Evolutionary conservation across 1,139 yeast genomes (phyloP), one percentile per base, ranked within the genome.

Genomic region (Hemisphaericaspora lyxosophila): DNA sequence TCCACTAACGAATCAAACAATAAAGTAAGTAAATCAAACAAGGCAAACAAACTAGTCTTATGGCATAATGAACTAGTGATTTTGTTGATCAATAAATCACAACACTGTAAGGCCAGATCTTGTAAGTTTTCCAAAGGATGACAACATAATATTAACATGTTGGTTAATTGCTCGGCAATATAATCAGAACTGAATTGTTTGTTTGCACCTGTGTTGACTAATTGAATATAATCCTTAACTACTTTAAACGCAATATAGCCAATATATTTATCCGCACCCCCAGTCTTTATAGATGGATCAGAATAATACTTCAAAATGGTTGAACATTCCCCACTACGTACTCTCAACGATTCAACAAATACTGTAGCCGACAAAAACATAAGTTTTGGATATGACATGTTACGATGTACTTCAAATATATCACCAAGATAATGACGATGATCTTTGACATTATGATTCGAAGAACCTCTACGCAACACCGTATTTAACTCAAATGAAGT

Each of bases 401-500:
- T 67, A 39, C 83, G 60, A 35, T 69, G 73, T 14, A 73, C 66
- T 45, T 76, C 82, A 46, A 74, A 68, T 9, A 73, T 60, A 29
- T 68, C 72, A 24, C 75, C 78, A 38, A 76, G 59, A 28, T 78
- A 73, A 35, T 75, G 82, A 45, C 79, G 80, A 57, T 88, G 96
- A 43, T 82, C 80, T 57, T 82, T 85, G 34, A 85, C 83, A 43
- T 86, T 86, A 43, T 82, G 83, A 53, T 85, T 85, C 0, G 96
- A 85, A 0, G 96, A 83, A 4, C 96, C 96, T 47, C 97, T 76
- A 56, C 96, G 80, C 43, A 94, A 73, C 26, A 94, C 89, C 2
- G 96, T 85, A 56, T 92, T 92, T 64, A 92, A 75, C 53, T 94
- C 97, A 47, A 92, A 73, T 4, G 96, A 88, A 19, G 95, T 86